These are phyloP conservation scores for Plantago coronopus DNA, from an alignment of 305 asterid genomes.

Conservation along the genomic window DNA sequence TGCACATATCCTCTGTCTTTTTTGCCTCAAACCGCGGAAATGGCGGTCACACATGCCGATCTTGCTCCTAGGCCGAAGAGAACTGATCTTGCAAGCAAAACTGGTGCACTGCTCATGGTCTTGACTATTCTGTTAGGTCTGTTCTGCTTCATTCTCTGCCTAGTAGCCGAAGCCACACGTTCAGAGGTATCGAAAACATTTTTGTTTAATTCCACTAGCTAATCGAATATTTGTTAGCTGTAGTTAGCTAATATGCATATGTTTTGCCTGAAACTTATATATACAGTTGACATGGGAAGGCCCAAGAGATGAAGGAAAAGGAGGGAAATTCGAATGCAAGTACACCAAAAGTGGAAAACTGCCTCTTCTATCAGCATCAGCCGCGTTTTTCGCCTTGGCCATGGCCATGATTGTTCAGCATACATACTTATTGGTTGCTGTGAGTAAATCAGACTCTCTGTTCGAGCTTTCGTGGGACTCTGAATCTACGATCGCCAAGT, in stretches of 20 bases:
- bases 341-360: slow-evolving; percentile 59
- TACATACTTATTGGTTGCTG: slow-evolving; percentile 58
- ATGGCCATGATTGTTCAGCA: slow-evolving; percentile 73
- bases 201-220: too few relatives aligned
- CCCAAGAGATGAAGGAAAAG: slow-evolving; percentile 26
- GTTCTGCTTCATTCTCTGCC: slow-evolving; percentile 73
- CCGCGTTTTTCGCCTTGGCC: slow-evolving; percentile 70
- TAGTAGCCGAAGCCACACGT: slow-evolving; percentile 67
- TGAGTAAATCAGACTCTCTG: slow-evolving; percentile 47
- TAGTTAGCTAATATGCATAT: not conserved
- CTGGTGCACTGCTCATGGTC: slow-evolving; percentile 60
- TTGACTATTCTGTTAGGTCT: slow-evolving; percentile 64
- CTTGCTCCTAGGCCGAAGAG: slow-evolving; percentile 53
- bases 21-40: slow-evolving; percentile 13
- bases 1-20: not conserved
- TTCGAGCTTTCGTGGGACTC: slow-evolving; percentile 47
- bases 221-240: not conserved
- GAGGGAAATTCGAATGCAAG: slow-evolving; percentile 41
- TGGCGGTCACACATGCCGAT: slow-evolving; percentile 92
- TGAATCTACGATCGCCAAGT: slow-evolving; percentile 43
- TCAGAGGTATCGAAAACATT: slow-evolving; percentile 43
- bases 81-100: slow-evolving; percentile 58
- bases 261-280: not conserved
- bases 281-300: slow-evolving; percentile 51
- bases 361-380: slow-evolving; percentile 54